A percentile compares a stretch with the other conserved stretches of the same genome.
Evolutionary conservation across 441 rosid species (phyloP).

Genomic region (Eutrema salsugineum): DNA sequence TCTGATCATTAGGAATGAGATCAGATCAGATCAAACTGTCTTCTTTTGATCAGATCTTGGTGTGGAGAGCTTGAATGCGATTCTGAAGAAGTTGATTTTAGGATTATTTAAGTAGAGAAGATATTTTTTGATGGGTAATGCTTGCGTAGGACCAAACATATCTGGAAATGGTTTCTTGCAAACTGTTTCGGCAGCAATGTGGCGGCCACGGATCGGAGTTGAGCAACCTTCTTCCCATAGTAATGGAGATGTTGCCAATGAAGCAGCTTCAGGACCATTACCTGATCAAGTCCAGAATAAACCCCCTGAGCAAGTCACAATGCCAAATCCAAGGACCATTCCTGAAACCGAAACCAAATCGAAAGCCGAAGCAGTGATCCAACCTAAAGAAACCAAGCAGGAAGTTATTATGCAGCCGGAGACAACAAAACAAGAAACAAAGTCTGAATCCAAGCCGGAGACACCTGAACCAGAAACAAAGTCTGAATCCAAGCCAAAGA

Average conservation of each 20-base stretch:
- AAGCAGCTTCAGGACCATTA: conserved; percentile 37
- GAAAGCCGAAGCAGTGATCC: conserved; percentile 32
- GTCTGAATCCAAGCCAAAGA: conserved; percentile 35
- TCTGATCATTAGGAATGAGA: conserved; percentile 20
- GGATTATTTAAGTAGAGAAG: conserved; percentile 10
- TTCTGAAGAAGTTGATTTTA: conserved; percentile 13
- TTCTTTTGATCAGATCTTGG: conserved; percentile 38
- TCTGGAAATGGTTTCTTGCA: conserved; percentile 61
- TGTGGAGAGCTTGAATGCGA: conserved; percentile 27
- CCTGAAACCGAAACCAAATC: conserved; percentile 41
- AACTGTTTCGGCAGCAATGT: conserved; percentile 63
- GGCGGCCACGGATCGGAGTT: conserved; percentile 51
- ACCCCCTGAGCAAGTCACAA: conserved; percentile 59
- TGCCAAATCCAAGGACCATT: conserved; percentile 38
- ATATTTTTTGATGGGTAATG: conserved; percentile 53
- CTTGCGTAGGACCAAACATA: conserved; percentile 63
- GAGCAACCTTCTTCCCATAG: conserved; percentile 39
- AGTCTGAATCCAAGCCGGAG: conserved; percentile 39
- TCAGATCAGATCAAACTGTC: conserved; percentile 27
- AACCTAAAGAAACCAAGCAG: conserved; percentile 9
- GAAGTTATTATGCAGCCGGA: conserved; percentile 8
- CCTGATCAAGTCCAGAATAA: conserved; percentile 57
- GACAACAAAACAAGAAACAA: conserved; percentile 27
- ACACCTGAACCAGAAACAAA: conserved; percentile 22
- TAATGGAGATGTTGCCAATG: conserved; percentile 30